phyloP scores from a whole-genome alignment of 164 flowering plant genomes.

The Vitis riparia region DNA sequence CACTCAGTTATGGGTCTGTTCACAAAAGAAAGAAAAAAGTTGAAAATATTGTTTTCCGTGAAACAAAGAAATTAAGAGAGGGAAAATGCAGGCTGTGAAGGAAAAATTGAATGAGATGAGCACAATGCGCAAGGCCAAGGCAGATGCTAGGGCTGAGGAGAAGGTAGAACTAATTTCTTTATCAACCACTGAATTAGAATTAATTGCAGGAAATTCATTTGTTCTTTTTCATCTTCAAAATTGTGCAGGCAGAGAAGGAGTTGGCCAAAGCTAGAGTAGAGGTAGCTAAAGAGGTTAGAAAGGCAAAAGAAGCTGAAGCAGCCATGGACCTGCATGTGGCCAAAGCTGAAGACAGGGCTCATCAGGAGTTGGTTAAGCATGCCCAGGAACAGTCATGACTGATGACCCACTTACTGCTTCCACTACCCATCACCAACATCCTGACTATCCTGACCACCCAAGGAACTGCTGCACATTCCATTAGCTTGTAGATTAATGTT shows the following conservation, averaged over 20 bases:
- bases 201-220: too few species aligned
- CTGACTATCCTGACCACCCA: too few species aligned
- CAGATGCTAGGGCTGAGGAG: constrained; percentile 63
- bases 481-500: too few species aligned
- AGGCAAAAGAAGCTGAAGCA: constrained; percentile 70
- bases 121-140: constrained; percentile 48
- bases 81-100: constrained; percentile 63
- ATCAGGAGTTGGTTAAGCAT: constrained; percentile 32
- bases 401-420: neutral
- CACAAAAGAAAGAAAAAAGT: too few species aligned
- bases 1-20: too few species aligned
- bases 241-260: constrained; percentile 52
- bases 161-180: constrained; percentile 29
- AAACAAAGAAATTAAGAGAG: neutral
- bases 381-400: neutral
- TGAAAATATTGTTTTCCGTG: too few species aligned
- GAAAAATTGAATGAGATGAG: constrained; percentile 53
- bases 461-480: too few species aligned
- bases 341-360: constrained; percentile 36
- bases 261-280: constrained; percentile 51
- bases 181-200: too few species aligned
- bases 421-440: neutral
- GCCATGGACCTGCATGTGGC: constrained; percentile 51
- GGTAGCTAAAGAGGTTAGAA: constrained; percentile 58
- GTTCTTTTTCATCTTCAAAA: too few species aligned